Conservation (phyloP, 2,329 filamentous ascomycete species). For the Thelonectria rubi region DNA sequence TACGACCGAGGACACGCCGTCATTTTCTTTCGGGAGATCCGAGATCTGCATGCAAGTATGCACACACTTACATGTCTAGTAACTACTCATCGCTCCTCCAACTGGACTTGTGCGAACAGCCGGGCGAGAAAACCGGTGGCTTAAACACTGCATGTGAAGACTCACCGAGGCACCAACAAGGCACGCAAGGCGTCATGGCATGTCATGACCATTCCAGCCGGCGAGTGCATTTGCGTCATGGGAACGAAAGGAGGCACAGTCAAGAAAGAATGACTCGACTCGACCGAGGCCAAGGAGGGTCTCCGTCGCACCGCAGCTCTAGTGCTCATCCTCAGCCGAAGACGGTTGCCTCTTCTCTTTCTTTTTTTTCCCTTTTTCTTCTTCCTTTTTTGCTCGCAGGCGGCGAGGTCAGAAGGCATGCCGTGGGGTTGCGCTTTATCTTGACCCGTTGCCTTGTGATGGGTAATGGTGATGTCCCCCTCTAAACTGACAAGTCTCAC, state of each 20-base stretch:
- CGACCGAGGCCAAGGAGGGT: constrained; percentile 5
- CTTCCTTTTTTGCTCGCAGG: neutral
- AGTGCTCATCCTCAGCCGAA: constrained; percentile 27
- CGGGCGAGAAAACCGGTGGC: neutral
- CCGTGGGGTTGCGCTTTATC: constrained; percentile 7
- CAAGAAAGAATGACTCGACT: neutral
- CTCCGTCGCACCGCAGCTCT: neutral
- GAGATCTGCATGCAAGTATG: neutral
- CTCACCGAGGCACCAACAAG: neutral
- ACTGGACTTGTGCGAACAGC: neutral
- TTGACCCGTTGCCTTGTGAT: constrained; percentile 18
- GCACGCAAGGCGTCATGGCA: constrained; percentile 5
- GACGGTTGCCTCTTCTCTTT: neutral
- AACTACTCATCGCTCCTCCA: neutral
- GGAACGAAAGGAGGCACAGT: constrained; percentile 9
- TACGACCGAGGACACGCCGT: neutral
- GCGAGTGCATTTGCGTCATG: constrained; percentile 6
- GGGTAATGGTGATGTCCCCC: neutral
- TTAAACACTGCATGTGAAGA: constrained; percentile 13
- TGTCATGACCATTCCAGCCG: constrained; percentile 10
- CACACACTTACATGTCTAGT: neutral
- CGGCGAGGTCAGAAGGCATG: constrained; percentile 22
- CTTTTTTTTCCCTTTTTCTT: too few species aligned
- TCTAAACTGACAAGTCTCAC: constrained; percentile 11
- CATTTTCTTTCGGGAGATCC: constrained; percentile 1